Evolutionary conservation across 257 asterid species (phyloP), one percentile per base, ranked within the genome.

Genomic region (Nicotiana benthamiana): DNA sequence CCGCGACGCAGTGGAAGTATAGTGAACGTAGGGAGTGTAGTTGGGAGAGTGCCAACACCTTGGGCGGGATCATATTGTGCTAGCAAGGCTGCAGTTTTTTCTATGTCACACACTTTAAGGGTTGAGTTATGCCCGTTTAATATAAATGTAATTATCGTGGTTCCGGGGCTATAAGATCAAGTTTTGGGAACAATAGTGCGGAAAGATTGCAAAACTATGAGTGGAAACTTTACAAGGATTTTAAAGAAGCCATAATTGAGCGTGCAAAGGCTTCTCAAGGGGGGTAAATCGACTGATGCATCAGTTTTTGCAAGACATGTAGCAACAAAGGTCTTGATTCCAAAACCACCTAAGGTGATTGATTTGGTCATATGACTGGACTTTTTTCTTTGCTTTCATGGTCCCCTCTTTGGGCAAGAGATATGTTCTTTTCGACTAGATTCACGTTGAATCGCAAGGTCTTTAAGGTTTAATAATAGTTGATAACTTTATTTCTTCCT

Each of bases 61-160:
- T 90, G 97, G 97, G 92, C 95, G 0, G 97, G 97, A 24, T 87
- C 97, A 2, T 93, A 93, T 46, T 91, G 95, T 15, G 92, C 97
- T 22, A 88, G 84, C 75, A 93, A 93, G 76, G 95, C 95, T 0
- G 93, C 92, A 0, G 89, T 90, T 18, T 92, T 89, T 43, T 92
- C 97, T 1, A 79, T 90, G 65, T 89, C 97, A 0, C 85, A 89
- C 16, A 83, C 87, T 0, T 84, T 91, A 3, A 79, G 94, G 1
- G 87, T 93, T 1, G 97, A 93, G 87, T 85, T 93, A 34, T 54
- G 78, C 40, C 97, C 97, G 0, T 90, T 93, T 15, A 79, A 79
- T 51, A 82, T 93, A 61, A 26, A 88, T 8, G 90, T 93, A 64
- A 89, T 87, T 17, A 56, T 91, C 32, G 97, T 91, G 75, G 82